Evolutionary conservation across 148 eudicot species (phyloP), one percentile per base, ranked within the genome.

Genomic region (Camellia lanceoleosa): DNA sequence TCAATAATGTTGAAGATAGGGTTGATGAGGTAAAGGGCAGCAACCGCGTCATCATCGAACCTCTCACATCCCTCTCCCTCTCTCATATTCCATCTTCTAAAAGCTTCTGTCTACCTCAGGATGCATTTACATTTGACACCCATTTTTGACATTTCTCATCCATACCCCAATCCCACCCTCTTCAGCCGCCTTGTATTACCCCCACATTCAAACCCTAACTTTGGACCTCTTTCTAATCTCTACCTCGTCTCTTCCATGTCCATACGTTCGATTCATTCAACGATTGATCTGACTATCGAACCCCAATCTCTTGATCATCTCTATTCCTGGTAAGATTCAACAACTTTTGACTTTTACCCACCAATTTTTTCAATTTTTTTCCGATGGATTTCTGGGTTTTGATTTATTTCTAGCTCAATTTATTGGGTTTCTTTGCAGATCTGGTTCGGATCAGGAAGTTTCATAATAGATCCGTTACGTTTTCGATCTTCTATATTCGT

Each of bases 321-420:
- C 38, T 11, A 16, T 52, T 76, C 70, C 60, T 13, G 80, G 80
- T 77, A 55, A 77, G 71, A 49, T 42, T 66, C 38, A 30, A 30
- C 38, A 30, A 30, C 38, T 30, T 30, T 30, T 30, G 38, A 30
- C 38, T 30, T 30, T 30, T 30, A 30, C 38, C 38, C 38, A 30
- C 38, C 38, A 30, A 30, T 30, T 30, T 30, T 30, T 30, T 30
- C 38, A 30, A 23, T 5, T 11, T 20, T 15, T 76, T 18, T 51
- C 3, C 15, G n/a, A 15, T 71, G 9, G 58, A 7, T 47, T 30
- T 30, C 38, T 30, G 38, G 13, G 9, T 72, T 51, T 58, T 30
- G 38, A 51, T 72, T 30, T 54, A 5, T 72, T 51, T 51, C 44
- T 51, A 52, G 44, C 61, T 72, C 43, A 18, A 18, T 65, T 59